Conservation (phyloP, 352 stramenopile species). For the Pythium brassicae region DNA sequence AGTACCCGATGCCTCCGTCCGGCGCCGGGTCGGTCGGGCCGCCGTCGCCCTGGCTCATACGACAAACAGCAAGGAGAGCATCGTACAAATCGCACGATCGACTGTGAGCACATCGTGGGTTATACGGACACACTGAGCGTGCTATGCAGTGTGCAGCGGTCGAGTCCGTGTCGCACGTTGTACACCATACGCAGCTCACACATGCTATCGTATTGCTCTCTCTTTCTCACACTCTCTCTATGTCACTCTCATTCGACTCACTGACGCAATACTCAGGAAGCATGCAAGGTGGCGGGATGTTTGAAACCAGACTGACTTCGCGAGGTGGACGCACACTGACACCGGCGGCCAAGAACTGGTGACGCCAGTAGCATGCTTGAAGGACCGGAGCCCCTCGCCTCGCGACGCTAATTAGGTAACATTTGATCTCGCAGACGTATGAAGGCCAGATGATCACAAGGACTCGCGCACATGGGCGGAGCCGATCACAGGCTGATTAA, state of each 20-base stretch:
- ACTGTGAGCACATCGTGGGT: not conserved
- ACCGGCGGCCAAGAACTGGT: constrained; percentile 81
- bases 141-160: too few species aligned
- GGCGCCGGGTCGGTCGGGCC: constrained; percentile 64
- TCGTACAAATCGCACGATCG: not conserved
- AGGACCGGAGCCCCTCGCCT: constrained; percentile 24
- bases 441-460: constrained; percentile 83
- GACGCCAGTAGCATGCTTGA: constrained; percentile 47
- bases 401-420: constrained; percentile 86
- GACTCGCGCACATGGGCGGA: constrained; percentile 13
- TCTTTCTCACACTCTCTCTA: too few species aligned
- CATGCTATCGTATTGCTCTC: too few species aligned
- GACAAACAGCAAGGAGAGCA: not conserved
- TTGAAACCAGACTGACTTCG: constrained; percentile 86
- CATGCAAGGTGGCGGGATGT: constrained; percentile 29
- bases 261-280: not conserved
- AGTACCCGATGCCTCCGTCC: constrained; percentile 79
- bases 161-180: too few species aligned
- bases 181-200: too few species aligned
- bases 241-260: too few species aligned
- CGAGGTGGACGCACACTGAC: constrained; percentile 57
- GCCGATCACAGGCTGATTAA: constrained; percentile 87
- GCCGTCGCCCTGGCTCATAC: constrained; percentile 55
- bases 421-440: constrained; percentile 84
- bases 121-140: too few species aligned